These are phyloP conservation scores for Mollisiaceae sp. DNA, from an alignment of 2,329 filamentous ascomycete species.

Conservation along the genomic window DNA sequence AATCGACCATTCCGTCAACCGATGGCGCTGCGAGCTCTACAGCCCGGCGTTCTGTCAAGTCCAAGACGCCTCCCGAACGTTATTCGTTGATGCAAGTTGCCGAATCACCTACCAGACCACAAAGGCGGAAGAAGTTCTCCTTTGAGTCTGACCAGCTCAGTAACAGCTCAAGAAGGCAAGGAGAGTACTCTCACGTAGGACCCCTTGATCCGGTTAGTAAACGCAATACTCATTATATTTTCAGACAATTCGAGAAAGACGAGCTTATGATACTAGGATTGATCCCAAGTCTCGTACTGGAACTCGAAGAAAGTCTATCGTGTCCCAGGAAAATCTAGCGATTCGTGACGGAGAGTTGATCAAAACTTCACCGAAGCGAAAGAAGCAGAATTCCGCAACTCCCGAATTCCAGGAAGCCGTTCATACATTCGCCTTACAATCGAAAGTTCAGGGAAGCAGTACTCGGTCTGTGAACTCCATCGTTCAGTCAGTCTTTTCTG, in stretches of 20 bases:
- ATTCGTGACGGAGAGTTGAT: conserved; percentile 5
- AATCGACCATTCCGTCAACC: conserved; percentile 22
- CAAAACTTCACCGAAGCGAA: background rate
- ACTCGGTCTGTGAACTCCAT: conserved; percentile 28
- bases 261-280: conserved; percentile 34
- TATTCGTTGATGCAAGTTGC: conserved; percentile 36
- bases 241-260: conserved; percentile 4
- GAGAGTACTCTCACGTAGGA: conserved; percentile 29
- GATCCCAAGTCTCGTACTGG: conserved; percentile 19
- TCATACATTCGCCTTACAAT: conserved; percentile 15
- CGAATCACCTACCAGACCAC: conserved; percentile 24
- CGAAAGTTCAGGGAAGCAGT: conserved; percentile 7
- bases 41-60: conserved; percentile 16
- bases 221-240: conserved; percentile 9
- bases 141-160: conserved; percentile 16
- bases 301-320: conserved; percentile 9
- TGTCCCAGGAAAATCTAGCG: conserved; percentile 4
- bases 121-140: conserved; percentile 8
- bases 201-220: conserved; percentile 29
- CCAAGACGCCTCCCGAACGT: conserved; percentile 15
- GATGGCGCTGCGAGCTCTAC: conserved; percentile 32
- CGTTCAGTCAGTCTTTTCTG: conserved; percentile 30
- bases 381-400: conserved; percentile 10
- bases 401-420: conserved; percentile 22
- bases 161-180: conserved; percentile 9